Evolutionary conservation across 495 filamentous ascomycete genomes (phyloP).

Genomic region (Talaromyces liani): DNA sequence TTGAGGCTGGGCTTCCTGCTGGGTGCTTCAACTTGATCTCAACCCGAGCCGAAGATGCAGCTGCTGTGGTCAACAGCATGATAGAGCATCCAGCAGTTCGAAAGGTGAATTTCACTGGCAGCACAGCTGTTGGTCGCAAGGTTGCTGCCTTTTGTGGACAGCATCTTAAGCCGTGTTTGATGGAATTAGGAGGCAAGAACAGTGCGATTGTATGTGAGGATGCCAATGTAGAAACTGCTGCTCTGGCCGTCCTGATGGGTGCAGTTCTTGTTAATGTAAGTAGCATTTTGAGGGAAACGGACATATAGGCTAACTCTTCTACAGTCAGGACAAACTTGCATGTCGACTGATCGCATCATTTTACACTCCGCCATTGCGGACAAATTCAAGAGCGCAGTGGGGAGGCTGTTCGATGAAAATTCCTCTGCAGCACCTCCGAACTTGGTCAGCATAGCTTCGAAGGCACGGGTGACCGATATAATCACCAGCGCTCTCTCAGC

Average conservation of each 20-base stretch:
- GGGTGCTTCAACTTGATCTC: constrained; percentile 49
- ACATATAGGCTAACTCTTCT: background rate
- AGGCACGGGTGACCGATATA: background rate
- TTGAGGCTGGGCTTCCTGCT: constrained; percentile 61
- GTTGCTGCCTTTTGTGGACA: constrained; percentile 45
- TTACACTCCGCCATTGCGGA: constrained; percentile 37
- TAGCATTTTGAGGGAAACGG: background rate
- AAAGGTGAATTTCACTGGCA: constrained; percentile 58
- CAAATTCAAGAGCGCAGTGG: constrained; percentile 12
- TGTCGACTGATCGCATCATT: constrained; percentile 81
- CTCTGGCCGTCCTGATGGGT: constrained; percentile 39
- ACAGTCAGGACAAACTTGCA: constrained; percentile 73
- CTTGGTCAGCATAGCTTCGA: constrained; percentile 45
- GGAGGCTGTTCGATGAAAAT: background rate
- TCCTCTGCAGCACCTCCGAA: constrained; percentile 43
- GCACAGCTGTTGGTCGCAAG: constrained; percentile 48
- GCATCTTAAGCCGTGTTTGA: constrained; percentile 50
- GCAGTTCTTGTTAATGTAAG: constrained; percentile 31
- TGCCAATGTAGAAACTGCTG: constrained; percentile 46
- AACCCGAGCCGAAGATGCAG: constrained; percentile 44
- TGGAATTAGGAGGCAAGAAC: constrained; percentile 58
- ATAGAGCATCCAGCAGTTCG: constrained; percentile 49
- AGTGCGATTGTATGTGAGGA: constrained; percentile 51
- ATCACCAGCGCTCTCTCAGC: constrained; percentile 1
- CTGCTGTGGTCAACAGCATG: constrained; percentile 46